These are phyloP conservation scores for Globisporangium paroecandrum DNA, from an alignment of 352 stramenopile genomes.

Conservation along the genomic window DNA sequence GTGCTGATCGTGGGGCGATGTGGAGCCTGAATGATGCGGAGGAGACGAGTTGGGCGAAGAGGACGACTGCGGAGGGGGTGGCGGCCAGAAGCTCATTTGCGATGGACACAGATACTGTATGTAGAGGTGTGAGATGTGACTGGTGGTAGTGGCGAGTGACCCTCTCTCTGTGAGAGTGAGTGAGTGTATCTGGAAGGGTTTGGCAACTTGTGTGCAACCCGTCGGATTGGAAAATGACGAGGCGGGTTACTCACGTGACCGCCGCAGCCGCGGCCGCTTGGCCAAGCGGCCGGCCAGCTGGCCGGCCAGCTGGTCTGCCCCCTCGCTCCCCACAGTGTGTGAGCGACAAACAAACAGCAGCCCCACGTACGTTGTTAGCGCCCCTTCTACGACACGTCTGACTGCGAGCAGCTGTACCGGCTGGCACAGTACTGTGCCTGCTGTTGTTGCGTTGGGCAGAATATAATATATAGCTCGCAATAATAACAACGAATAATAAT, in stretches of 20 bases:
- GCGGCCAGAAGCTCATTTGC: constrained; percentile 15
- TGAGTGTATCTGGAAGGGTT: neutral
- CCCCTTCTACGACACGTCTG: too few relatives aligned
- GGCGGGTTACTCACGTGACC: constrained; percentile 7
- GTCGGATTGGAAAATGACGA: constrained; percentile 15
- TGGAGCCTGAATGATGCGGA: neutral
- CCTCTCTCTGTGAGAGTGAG: neutral
- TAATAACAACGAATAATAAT: too few relatives aligned
- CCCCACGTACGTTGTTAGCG: too few relatives aligned
- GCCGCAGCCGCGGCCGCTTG: too few relatives aligned
- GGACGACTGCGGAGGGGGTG: neutral
- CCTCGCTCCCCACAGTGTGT: neutral
- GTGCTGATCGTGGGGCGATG: neutral
- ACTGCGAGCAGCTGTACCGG: too few relatives aligned
- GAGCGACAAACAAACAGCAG: too few relatives aligned
- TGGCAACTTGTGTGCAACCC: neutral
- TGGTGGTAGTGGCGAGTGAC: neutral
- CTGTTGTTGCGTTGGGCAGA: too few relatives aligned
- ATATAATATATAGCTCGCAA: too few relatives aligned
- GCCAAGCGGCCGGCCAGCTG: too few relatives aligned
- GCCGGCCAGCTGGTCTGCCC: neutral
- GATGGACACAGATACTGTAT: neutral
- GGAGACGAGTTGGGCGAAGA: constrained; percentile 5
- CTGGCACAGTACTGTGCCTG: too few relatives aligned
- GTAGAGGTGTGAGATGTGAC: neutral